Base-by-base conservation (phyloP, 352 stramenopile species). In the Globisporangium echinulatum region DNA sequence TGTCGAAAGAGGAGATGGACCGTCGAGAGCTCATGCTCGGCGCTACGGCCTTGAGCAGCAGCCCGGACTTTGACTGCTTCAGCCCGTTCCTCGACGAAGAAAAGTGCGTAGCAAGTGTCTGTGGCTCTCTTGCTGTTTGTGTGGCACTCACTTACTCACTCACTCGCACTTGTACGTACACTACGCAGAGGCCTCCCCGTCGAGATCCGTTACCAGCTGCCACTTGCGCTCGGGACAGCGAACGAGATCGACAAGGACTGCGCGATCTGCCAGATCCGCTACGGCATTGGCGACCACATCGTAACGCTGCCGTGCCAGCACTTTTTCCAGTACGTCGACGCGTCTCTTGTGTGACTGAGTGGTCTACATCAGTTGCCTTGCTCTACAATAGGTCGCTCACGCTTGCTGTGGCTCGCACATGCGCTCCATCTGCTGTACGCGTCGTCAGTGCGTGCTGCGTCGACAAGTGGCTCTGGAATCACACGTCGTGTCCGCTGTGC, bases 171-270 rank as follows among this genome's bases (percentile, higher is more conserved):
- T 33, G 25, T 33, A 3, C 25, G 25, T 33, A 33, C 25, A 33
- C 25, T 65, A 44, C 43, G 39, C 53, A 92, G 79, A 69, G 85
- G 85, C 15, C 56, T 94, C 36, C 72, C 85, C 0, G 79, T 88
- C 9, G 82, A 94, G 51, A 79, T 92, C 66, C 82, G 85, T 17
- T 91, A 91, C 57, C 82, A 90, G 39, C 70, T 94, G 7, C 85
- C 85, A n/a, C 64, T 94, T 44, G 81, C 79, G 15, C 62, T 87
- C 33, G 82, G 85, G 0, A 94, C 85, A 56, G 80, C 71, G 38
- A 91, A 91, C 46, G 85, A 94, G 63, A 92, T 72, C 36, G 81
- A 83, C 60, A 94, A 90, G 52, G 80, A 94, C 49, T 94, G 85
- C 69, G 82, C 85, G 40, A 94, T 94, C 68, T 94, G 85, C 54